Evolutionary conservation across 1,284 basidiomycete genomes (phyloP).

Genomic region (Tilletia walkeri): DNA sequence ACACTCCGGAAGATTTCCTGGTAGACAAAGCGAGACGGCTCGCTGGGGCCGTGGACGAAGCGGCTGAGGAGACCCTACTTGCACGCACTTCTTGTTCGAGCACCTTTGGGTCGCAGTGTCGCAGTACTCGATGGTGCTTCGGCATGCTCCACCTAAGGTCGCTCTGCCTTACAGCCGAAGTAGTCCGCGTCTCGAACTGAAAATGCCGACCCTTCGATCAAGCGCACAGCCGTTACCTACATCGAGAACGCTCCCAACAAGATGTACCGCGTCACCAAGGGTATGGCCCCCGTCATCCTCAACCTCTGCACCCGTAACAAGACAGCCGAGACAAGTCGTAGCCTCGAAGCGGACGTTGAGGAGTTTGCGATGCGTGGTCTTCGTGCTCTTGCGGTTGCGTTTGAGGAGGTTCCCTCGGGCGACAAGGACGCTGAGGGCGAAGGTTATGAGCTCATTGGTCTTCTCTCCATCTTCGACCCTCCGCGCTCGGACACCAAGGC

Average conservation of each 20-base stretch:
- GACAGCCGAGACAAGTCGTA: slow-evolving; percentile 83
- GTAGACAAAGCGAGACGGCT: too few species aligned
- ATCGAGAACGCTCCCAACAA: slow-evolving; percentile 87
- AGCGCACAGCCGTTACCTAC: slow-evolving; percentile 98
- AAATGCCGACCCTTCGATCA: slow-evolving; percentile 99
- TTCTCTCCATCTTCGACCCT: slow-evolving; percentile 96
- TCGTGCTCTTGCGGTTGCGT: slow-evolving; percentile 93
- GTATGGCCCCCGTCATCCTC: slow-evolving; percentile 91
- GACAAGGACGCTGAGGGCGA: slow-evolving; percentile 81
- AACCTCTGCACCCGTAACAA: slow-evolving; percentile 91
- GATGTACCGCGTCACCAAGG: slow-evolving; percentile 97
- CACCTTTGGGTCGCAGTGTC: too few species aligned
- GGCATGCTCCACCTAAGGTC: too few species aligned
- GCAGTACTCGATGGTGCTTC: too few species aligned
- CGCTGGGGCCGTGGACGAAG: too few species aligned
- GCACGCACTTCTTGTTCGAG: too few species aligned
- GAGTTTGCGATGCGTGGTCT: slow-evolving; percentile 94
- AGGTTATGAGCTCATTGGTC: slow-evolving; percentile 94
- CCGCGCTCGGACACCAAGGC: slow-evolving; percentile 98
- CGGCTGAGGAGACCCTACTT: too few species aligned
- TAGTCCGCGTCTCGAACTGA: slow-evolving; percentile 94
- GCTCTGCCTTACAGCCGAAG: too few species aligned
- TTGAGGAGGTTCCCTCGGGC: slow-evolving; percentile 76
- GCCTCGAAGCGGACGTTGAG: slow-evolving; percentile 88
- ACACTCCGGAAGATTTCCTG: too few species aligned